A percentile compares a stretch with the other conserved stretches of the same genome.
Conservation (phyloP, 305 asterid genomes). For the Rubia tinctorum region DNA sequence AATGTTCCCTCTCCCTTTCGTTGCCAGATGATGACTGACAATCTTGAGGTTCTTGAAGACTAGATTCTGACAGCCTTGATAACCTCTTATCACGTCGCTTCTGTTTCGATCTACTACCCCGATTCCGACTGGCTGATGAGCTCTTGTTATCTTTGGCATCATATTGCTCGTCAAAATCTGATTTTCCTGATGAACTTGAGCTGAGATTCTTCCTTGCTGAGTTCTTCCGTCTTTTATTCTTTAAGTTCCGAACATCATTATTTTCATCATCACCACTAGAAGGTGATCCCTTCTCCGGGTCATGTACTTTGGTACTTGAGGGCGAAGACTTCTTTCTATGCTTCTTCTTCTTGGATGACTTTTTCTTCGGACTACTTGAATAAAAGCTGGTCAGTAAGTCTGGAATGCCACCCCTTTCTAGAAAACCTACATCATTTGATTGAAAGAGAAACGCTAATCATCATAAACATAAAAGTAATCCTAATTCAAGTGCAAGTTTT, state of each 20-base stretch:
- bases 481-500: neutral
- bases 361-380: constrained; percentile 48
- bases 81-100: constrained; percentile 37
- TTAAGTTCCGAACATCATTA: constrained; percentile 35
- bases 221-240: constrained; percentile 34
- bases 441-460: neutral
- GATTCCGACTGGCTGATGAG: constrained; percentile 40
- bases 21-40: constrained; percentile 38
- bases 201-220: constrained; percentile 35
- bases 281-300: constrained; percentile 31
- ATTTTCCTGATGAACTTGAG: constrained; percentile 43
- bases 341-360: constrained; percentile 54
- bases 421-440: constrained; percentile 55
- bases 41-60: constrained; percentile 36
- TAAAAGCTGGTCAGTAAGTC: constrained; percentile 59
- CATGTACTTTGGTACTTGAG: constrained; percentile 25
- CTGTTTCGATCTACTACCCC: constrained; percentile 37
- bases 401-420: constrained; percentile 60
- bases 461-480: neutral
- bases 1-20: constrained; percentile 38
- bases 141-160: constrained; percentile 19
- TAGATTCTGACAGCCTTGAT: constrained; percentile 32
- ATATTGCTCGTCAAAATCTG: constrained; percentile 31
- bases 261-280: constrained; percentile 38
- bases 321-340: constrained; percentile 43